These are phyloP conservation scores for Penicillium sp. DNA, from an alignment of 2,329 filamentous ascomycete genomes.

Conservation along the genomic window DNA sequence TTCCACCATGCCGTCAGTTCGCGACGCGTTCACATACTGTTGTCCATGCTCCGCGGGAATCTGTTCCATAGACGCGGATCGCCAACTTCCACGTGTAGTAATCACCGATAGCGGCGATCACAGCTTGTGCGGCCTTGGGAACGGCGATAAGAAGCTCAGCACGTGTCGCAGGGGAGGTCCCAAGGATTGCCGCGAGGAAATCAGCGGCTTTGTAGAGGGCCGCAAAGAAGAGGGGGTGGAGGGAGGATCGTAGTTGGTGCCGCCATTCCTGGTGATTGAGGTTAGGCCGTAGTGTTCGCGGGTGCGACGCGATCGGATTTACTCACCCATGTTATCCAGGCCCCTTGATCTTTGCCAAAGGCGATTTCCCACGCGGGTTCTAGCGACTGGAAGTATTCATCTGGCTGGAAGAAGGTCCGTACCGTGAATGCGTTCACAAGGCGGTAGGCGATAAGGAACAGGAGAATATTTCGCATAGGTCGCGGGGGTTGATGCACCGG, in stretches of 20 bases:
- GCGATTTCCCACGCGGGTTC: conserved; percentile 91
- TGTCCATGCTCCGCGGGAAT: conserved; percentile 64
- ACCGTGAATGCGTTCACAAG: conserved; percentile 76
- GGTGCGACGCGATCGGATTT: conserved; percentile 1
- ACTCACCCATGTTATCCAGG: conserved; percentile 94
- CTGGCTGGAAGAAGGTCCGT: conserved; percentile 93
- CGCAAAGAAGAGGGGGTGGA: conserved; percentile 88
- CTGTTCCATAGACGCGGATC: conserved; percentile 67
- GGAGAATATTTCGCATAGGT: conserved; percentile 31
- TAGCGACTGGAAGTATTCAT: conserved; percentile 94
- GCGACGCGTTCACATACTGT: conserved; percentile 55
- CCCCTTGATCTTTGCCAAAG: conserved; percentile 74
- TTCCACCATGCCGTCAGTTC: background rate
- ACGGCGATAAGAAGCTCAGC: conserved; percentile 69
- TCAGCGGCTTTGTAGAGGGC: conserved; percentile 67
- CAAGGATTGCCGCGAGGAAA: conserved; percentile 56
- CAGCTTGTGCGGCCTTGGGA: conserved; percentile 74
- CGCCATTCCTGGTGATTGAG: conserved; percentile 76
- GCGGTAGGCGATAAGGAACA: conserved; percentile 65
- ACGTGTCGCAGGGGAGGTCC: conserved; percentile 56
- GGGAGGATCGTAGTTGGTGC: conserved; percentile 79
- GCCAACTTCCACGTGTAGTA: conserved; percentile 87
- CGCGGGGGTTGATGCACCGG: conserved; percentile 10
- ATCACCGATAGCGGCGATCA: conserved; percentile 76
- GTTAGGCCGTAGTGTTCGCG: conserved; percentile 3